Percentiles rank a stretch among this genome's conserved stretches.
Conservation (phyloP, 441 rosid species). For the Manihot esculenta region DNA sequence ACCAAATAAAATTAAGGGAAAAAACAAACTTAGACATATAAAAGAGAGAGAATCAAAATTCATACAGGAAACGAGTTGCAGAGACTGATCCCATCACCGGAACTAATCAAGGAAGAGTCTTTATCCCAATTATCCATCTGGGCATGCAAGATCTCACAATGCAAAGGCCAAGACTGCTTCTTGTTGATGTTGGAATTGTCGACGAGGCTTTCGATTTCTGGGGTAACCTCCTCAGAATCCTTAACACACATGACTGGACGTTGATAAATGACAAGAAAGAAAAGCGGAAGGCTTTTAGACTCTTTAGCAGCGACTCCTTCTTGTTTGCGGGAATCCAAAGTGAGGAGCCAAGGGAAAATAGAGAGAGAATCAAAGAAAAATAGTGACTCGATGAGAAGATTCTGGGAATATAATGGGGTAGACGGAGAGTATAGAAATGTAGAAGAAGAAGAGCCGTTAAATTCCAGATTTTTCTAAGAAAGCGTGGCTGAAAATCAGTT, state of each 20-base stretch:
- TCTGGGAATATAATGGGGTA: constrained; percentile 25
- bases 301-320: background rate
- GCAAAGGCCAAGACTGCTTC: constrained; percentile 36
- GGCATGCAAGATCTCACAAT: constrained; percentile 41
- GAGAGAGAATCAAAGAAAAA: constrained; percentile 16
- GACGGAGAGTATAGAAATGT: too few species aligned
- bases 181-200: constrained; percentile 11
- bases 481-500: constrained; percentile 36
- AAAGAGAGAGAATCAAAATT: constrained; percentile 1
- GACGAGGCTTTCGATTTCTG: constrained; percentile 33
- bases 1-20: background rate
- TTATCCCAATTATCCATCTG: constrained; percentile 42
- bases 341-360: background rate
- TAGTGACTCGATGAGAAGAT: constrained; percentile 35
- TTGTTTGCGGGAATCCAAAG: constrained; percentile 28
- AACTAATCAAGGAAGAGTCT: constrained; percentile 30
- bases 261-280: background rate
- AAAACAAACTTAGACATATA: background rate
- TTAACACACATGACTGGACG: constrained; percentile 46
- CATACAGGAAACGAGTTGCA: constrained; percentile 41
- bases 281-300: background rate
- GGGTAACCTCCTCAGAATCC: constrained; percentile 42
- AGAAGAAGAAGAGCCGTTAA: constrained; percentile 22
- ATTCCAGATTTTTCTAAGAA: constrained; percentile 48
- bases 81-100: constrained; percentile 28